phyloP scores from a whole-genome alignment of 345 rosid genomes.

The Eucalyptus sideroxylon region DNA sequence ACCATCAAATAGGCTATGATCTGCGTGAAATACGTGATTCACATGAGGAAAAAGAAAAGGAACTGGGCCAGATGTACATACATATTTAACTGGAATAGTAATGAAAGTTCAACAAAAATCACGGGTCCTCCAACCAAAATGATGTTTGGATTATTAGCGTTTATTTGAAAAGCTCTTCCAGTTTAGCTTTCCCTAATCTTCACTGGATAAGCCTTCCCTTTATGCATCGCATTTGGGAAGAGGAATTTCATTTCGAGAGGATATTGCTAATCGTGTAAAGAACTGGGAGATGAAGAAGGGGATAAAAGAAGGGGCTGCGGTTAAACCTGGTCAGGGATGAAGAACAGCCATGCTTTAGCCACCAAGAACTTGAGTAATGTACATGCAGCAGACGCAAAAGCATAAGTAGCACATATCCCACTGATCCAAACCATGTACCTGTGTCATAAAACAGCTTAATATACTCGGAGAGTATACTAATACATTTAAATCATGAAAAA shows the following conservation, averaged over 20 bases:
- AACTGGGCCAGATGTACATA: not conserved
- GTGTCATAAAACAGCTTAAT: not conserved
- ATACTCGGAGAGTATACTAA: not conserved
- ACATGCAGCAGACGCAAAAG: slow-evolving; percentile 39
- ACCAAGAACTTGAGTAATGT: slow-evolving; percentile 46
- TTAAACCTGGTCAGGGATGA: slow-evolving; percentile 83
- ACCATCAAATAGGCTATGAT: slow-evolving; percentile 65
- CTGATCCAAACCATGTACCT: slow-evolving; percentile 73
- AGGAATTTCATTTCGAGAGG: not conserved
- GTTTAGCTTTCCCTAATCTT: not conserved
- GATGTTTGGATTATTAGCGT: not conserved
- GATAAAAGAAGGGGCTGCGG: not conserved
- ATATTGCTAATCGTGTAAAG: not conserved
- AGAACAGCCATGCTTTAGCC: slow-evolving; percentile 71
- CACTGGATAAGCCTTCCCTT: not conserved
- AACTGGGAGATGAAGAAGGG: not conserved
- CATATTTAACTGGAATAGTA: not conserved
- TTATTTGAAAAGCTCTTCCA: not conserved
- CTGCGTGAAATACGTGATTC: slow-evolving; percentile 9
- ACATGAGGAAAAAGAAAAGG: not conserved
- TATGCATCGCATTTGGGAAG: not conserved
- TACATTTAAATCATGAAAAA: not conserved
- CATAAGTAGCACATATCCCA: slow-evolving; percentile 56
- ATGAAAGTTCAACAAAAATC: not conserved
- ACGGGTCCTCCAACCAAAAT: not conserved